Base-by-base conservation (phyloP, 2,329 filamentous ascomycete genomes). In the Zasmidium citrigriseum region DNA sequence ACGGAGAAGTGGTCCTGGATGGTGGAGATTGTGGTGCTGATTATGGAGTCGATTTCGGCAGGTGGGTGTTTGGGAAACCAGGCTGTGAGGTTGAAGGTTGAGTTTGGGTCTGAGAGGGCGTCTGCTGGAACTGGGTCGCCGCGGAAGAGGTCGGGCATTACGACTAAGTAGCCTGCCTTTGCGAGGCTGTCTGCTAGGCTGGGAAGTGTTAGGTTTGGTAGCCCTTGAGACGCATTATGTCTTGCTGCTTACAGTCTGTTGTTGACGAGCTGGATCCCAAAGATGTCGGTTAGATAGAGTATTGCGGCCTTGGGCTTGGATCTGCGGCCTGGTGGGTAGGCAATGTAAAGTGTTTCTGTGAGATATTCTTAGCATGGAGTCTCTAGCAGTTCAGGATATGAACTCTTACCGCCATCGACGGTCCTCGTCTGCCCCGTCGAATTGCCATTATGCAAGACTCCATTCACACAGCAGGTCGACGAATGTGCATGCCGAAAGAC, bases 1-100 rank as follows among this genome's bases (percentile, higher is more conserved):
- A 83, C 67, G 4, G 69, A 69, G 38, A 72, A 76, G 52, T 84
- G 78, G 53, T 80, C 78, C 59, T 82, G 82, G 68, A 89, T 81
- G 50, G 78, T 78, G 27, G 34, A 55, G 45, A 67, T 48, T 7
- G 65, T 54, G 46, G 73, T 70, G n/a, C 75, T 75, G 54, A 85
- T 73, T 54, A 83, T 77, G 7, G 77, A 74, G 52, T 84, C 80
- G 1, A 79, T 78, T 7, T 70, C 71, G 25, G 14, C 16, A 4
- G 71, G 67, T 0, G 71, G 66, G 67, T 82, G 81, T 2, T 68
- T 83, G 69, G 66, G 67, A 2, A 79, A 67, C 74, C 80, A 82
- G 0, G 64, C 72, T 0, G 70, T 73, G 7, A 77, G 64, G 66
- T 78, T 75, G 71, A 77, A 80, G 29, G 55, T 60, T 18, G 63